Conservation (phyloP, 2,329 filamentous ascomycete species). For the Penicillium glabrum region DNA sequence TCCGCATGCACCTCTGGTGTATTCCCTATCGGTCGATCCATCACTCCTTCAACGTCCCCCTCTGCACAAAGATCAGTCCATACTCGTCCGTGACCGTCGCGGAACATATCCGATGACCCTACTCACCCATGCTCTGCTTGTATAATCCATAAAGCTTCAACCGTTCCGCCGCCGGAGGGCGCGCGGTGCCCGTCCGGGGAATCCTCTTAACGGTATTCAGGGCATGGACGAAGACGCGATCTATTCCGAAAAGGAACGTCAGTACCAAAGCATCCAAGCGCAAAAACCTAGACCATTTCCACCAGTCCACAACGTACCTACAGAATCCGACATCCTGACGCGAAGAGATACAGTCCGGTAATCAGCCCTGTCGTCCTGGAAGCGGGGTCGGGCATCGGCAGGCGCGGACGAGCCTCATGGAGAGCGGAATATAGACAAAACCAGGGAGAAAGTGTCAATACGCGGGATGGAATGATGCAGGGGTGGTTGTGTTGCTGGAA, state of each 20-base stretch:
- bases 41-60: conserved; percentile 90
- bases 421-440: conserved; percentile 9
- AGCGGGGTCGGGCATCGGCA: conserved; percentile 31
- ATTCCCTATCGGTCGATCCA: conserved; percentile 70
- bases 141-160: conserved; percentile 95
- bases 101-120: not conserved
- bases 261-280: not conserved
- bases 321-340: conserved; percentile 47
- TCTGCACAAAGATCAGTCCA: conserved; percentile 50
- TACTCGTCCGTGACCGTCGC: not conserved
- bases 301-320: conserved; percentile 36
- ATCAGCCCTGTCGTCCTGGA: conserved; percentile 33
- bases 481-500: not conserved
- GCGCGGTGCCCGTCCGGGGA: conserved; percentile 83
- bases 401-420: conserved; percentile 28
- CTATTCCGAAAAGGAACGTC: conserved; percentile 48
- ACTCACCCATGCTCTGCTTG: conserved; percentile 87
- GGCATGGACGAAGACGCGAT: conserved; percentile 97
- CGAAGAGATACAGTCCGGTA: conserved; percentile 24
- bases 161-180: conserved; percentile 81
- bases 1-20: conserved; percentile 54
- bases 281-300: not conserved
- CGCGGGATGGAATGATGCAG: not conserved
- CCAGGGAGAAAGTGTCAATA: not conserved
- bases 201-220: conserved; percentile 99